Evolutionary conservation across 1,284 basidiomycete genomes (phyloP).

Genomic region (Ustilago bromivora): DNA sequence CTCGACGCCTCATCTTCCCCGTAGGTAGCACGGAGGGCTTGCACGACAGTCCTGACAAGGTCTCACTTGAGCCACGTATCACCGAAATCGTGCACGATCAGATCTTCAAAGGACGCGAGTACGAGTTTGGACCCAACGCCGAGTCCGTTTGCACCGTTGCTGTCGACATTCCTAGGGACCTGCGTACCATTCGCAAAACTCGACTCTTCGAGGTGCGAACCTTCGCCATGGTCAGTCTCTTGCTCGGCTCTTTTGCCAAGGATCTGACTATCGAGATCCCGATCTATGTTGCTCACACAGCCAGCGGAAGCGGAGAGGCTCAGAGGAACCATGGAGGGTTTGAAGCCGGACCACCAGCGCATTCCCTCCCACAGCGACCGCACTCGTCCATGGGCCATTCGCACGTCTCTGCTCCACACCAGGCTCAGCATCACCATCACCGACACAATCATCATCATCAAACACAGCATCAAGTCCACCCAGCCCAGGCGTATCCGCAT

Average conservation of each 20-base stretch:
- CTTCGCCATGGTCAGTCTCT: slow-evolving; percentile 51
- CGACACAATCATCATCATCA: slow-evolving; percentile 16
- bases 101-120: slow-evolving; percentile 60
- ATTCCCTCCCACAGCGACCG: slow-evolving; percentile 32
- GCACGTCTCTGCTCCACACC: slow-evolving; percentile 15
- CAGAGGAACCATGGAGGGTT: slow-evolving; percentile 14
- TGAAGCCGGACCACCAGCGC: slow-evolving; percentile 15
- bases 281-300: slow-evolving; percentile 59
- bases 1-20: slow-evolving; percentile 61
- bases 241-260: slow-evolving; percentile 63
- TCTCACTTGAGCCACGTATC: slow-evolving; percentile 58
- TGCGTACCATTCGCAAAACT: slow-evolving; percentile 62
- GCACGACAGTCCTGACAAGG: slow-evolving; percentile 43
- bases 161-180: slow-evolving; percentile 59
- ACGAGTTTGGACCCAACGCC: slow-evolving; percentile 57
- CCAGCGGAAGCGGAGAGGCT: slow-evolving; percentile 42
- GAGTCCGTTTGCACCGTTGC: slow-evolving; percentile 56
- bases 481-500: slow-evolving; percentile 9
- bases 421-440: slow-evolving; percentile 17
- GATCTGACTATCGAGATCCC: slow-evolving; percentile 62
- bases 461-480: slow-evolving; percentile 14
- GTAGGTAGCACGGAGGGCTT: slow-evolving; percentile 49
- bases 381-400: slow-evolving; percentile 43
- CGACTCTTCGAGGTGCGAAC: slow-evolving; percentile 59
- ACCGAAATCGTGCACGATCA: slow-evolving; percentile 62